phyloP scores from a whole-genome alignment of 805 yeast species.

The Saturnispora serradocipensis region DNA sequence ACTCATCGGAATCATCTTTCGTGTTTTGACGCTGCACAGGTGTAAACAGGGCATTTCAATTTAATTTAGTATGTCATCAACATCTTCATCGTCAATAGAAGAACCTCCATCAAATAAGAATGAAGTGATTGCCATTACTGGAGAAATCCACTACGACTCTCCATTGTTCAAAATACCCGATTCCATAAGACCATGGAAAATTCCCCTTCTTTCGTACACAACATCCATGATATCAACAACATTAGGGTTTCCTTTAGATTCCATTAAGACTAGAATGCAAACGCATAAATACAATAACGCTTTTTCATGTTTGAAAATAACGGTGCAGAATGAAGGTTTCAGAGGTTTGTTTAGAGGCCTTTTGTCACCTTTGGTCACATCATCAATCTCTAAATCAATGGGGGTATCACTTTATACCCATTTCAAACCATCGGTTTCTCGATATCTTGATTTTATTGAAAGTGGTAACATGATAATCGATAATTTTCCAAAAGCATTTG shows the following conservation, averaged over 20 bases:
- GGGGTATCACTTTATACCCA: slow-evolving; percentile 56
- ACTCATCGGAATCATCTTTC: slow-evolving; percentile 1
- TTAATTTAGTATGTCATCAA: neutral
- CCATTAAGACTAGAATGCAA: slow-evolving; percentile 82
- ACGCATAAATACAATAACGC: slow-evolving; percentile 56
- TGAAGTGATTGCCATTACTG: slow-evolving; percentile 49
- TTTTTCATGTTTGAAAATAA: slow-evolving; percentile 45
- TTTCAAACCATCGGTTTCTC: slow-evolving; percentile 33
- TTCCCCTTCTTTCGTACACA: slow-evolving; percentile 52
- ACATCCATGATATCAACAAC: slow-evolving; percentile 56
- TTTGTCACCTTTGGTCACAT: slow-evolving; percentile 60
- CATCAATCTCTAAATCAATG: slow-evolving; percentile 55
- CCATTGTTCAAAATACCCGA: slow-evolving; percentile 44
- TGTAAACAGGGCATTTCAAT: neutral
- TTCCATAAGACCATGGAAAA: slow-evolving; percentile 40
- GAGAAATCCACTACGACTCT: slow-evolving; percentile 35
- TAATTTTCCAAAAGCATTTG: slow-evolving; percentile 38
- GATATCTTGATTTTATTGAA: slow-evolving; percentile 9
- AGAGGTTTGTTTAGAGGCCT: slow-evolving; percentile 70
- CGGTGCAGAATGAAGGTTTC: slow-evolving; percentile 54
- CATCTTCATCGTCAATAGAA: neutral
- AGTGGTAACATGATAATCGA: slow-evolving; percentile 14
- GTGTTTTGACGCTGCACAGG: neutral
- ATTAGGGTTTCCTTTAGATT: slow-evolving; percentile 78
- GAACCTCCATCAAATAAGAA: neutral